These are phyloP conservation scores for Syzygium malaccense DNA, from an alignment of 441 rosid genomes.

Conservation along the genomic window DNA sequence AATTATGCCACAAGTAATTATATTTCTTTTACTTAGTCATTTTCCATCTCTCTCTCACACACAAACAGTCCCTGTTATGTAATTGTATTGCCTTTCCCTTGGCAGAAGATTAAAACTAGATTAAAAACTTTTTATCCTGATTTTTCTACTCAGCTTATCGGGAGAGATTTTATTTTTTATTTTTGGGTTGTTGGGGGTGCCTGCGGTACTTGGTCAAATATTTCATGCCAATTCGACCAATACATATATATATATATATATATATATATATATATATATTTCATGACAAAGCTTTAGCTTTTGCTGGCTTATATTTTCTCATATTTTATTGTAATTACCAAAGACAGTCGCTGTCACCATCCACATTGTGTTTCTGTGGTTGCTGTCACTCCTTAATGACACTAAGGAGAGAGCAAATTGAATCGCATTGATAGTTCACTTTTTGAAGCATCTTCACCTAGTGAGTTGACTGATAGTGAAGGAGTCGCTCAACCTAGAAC, in stretches of 20 bases:
- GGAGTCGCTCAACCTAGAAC: background rate
- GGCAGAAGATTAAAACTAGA: background rate
- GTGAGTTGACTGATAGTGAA: background rate
- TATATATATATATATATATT: too few relatives aligned
- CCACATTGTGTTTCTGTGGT: background rate
- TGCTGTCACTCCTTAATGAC: background rate
- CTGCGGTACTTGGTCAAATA: background rate
- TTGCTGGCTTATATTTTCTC: too few relatives aligned
- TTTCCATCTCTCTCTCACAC: background rate
- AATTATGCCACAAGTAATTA: slow-evolving; percentile 57
- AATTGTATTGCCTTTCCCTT: background rate
- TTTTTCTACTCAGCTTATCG: background rate
- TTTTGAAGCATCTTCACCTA: background rate
- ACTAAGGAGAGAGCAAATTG: background rate
- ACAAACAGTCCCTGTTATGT: background rate
- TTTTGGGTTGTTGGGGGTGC: background rate
- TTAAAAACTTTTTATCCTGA: background rate
- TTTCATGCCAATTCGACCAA: too few relatives aligned
- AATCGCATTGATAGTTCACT: background rate
- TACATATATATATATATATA: too few relatives aligned
- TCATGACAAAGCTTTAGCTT: background rate
- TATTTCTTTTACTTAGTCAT: background rate
- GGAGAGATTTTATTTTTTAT: background rate
- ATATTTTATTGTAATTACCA: background rate
- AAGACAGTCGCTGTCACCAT: background rate